A percentile compares a stretch with the other conserved stretches of the same genome.
These are phyloP conservation scores for Nicotiana attenuata DNA, from an alignment of 257 asterid genomes.

Conservation along the genomic window DNA sequence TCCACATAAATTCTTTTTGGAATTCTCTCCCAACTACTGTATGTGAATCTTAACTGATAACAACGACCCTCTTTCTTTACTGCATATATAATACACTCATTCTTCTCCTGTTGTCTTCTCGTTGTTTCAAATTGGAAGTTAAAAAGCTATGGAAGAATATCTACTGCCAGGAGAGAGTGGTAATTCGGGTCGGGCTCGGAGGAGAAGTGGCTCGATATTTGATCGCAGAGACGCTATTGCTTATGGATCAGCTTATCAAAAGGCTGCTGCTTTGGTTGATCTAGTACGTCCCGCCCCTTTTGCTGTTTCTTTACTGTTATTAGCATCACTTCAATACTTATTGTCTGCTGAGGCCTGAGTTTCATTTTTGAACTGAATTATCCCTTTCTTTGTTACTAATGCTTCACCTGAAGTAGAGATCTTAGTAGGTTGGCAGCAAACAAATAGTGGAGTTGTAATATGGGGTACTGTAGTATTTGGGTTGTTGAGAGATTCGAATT, in stretches of 20 bases:
- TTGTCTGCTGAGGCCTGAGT: background rate
- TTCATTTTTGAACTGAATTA: background rate
- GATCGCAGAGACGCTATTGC: conserved; percentile 66
- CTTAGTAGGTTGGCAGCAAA: background rate
- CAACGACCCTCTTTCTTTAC: background rate
- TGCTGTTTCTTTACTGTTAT: background rate
- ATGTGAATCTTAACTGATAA: background rate
- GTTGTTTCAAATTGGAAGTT: background rate
- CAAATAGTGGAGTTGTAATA: background rate
- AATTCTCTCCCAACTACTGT: background rate
- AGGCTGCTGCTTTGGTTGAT: conserved; percentile 97
- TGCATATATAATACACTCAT: background rate
- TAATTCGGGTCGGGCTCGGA: conserved; percentile 18
- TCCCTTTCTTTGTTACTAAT: background rate
- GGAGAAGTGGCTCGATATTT: conserved; percentile 21
- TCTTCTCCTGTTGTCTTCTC: background rate
- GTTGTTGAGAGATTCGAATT: background rate
- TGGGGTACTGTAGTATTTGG: background rate
- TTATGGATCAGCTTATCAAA: conserved; percentile 70
- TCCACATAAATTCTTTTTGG: background rate
- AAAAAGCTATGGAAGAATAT: conserved; percentile 38
- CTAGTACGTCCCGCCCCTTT: conserved; percentile 43
- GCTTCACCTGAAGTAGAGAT: background rate
- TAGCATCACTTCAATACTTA: background rate
- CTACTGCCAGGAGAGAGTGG: conserved; percentile 41